These are phyloP conservation scores for Colletotrichum gigasporum DNA, from an alignment of 2,329 filamentous ascomycete species.

Conservation along the genomic window DNA sequence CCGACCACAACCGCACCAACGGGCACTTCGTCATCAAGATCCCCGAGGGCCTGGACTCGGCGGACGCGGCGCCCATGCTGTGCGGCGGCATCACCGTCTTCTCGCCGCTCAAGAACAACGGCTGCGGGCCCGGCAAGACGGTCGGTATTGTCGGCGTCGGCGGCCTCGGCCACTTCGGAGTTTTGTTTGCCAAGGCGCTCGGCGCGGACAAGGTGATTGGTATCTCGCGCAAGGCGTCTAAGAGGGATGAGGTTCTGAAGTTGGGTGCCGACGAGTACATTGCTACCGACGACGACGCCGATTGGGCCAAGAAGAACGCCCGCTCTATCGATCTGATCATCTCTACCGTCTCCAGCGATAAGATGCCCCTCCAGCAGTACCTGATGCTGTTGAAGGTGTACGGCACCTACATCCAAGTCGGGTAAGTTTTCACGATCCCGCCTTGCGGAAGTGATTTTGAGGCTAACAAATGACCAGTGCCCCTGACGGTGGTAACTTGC, in stretches of 20 bases:
- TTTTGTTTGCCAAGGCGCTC: slow-evolving; percentile 74
- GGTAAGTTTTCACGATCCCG: slow-evolving; percentile 13
- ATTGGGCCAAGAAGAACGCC: slow-evolving; percentile 63
- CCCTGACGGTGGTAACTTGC: slow-evolving; percentile 57
- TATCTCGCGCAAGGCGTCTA: slow-evolving; percentile 64
- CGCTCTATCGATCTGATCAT: slow-evolving; percentile 66
- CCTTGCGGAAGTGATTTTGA: too few relatives aligned
- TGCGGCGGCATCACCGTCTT: slow-evolving; percentile 78
- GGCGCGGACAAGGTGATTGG: slow-evolving; percentile 68
- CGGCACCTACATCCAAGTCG: slow-evolving; percentile 38
- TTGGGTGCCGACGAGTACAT: slow-evolving; percentile 65
- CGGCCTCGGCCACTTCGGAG: slow-evolving; percentile 74
- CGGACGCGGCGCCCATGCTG: slow-evolving; percentile 69
- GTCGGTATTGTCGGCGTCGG: slow-evolving; percentile 76
- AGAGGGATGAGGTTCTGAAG: slow-evolving; percentile 63
- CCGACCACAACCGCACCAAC: slow-evolving; percentile 44
- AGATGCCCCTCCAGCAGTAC: slow-evolving; percentile 65
- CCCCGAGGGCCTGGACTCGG: slow-evolving; percentile 50
- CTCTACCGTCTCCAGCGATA: slow-evolving; percentile 59
- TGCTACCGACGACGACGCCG: slow-evolving; percentile 55
- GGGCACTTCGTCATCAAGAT: slow-evolving; percentile 60
- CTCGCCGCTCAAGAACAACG: slow-evolving; percentile 68
- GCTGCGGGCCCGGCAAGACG: slow-evolving; percentile 71
- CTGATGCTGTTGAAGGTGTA: slow-evolving; percentile 54
- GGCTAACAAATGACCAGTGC: slow-evolving; percentile 40